phyloP scores from a whole-genome alignment of 1,284 basidiomycete species.

The Singerocomus inundabilis region DNA sequence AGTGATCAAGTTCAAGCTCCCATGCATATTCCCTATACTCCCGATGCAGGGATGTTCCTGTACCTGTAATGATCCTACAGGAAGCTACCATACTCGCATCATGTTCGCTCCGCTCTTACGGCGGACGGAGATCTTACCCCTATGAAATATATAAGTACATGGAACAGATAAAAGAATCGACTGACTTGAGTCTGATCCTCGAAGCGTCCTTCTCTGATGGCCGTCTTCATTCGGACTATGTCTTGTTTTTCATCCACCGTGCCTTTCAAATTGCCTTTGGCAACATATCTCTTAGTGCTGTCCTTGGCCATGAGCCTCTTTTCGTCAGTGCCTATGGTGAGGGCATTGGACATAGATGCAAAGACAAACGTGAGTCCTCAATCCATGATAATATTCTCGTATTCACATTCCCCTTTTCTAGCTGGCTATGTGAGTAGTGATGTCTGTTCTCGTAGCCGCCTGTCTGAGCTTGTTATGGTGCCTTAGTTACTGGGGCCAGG shows the following conservation, averaged over 20 bases:
- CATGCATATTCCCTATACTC: too few relatives aligned
- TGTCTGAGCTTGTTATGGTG: background rate
- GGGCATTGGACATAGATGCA: conserved; percentile 20
- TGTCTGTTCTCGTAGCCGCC: background rate
- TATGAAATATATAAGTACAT: too few relatives aligned
- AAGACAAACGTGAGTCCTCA: conserved; percentile 30
- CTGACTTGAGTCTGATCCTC: too few relatives aligned
- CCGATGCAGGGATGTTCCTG: too few relatives aligned
- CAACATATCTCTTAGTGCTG: background rate
- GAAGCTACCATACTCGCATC: too few relatives aligned
- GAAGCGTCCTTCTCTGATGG: background rate
- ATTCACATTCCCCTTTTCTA: conserved; percentile 6
- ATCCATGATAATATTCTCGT: background rate
- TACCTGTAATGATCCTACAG: too few relatives aligned
- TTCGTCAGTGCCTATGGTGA: background rate
- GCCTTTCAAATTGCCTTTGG: background rate
- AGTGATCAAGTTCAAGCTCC: too few relatives aligned
- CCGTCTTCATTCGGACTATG: background rate
- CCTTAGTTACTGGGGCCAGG: conserved; percentile 34
- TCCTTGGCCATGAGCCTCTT: conserved; percentile 1
- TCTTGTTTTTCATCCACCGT: background rate
- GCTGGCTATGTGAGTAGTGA: conserved; percentile 24
- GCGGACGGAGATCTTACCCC: too few relatives aligned
- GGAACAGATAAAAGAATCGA: conserved; percentile 16
- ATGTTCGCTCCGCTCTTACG: too few relatives aligned